Percentiles rank a stretch among this genome's conserved stretches.
Evolutionary conservation across 495 filamentous ascomycete genomes (phyloP).

Genomic region (Penicillium egyptiacum): DNA sequence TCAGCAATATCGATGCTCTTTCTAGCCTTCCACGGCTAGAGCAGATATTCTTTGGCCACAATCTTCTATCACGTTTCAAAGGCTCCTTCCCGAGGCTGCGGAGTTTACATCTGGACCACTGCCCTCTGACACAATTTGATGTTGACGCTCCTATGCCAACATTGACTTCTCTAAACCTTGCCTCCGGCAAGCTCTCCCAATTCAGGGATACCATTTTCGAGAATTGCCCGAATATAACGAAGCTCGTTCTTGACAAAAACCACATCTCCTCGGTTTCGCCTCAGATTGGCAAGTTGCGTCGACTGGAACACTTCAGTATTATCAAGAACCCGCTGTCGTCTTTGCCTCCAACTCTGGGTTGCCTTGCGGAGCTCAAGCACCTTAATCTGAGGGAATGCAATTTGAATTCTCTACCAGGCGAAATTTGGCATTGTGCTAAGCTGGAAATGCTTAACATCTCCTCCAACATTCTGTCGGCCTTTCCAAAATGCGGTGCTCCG

Average conservation of each 20-base stretch:
- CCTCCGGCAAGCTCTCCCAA: slow-evolving; percentile 80
- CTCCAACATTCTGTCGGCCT: slow-evolving; percentile 84
- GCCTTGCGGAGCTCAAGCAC: slow-evolving; percentile 75
- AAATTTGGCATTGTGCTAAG: slow-evolving; percentile 88
- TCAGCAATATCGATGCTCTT: slow-evolving; percentile 82
- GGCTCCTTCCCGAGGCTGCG: slow-evolving; percentile 82
- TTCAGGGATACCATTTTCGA: slow-evolving; percentile 83
- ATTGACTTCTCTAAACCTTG: slow-evolving; percentile 80
- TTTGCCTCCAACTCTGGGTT: slow-evolving; percentile 82
- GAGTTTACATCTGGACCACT: slow-evolving; percentile 82
- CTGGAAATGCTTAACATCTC: slow-evolving; percentile 92
- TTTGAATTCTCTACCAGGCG: slow-evolving; percentile 78
- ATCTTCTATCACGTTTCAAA: slow-evolving; percentile 81
- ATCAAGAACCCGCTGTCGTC: slow-evolving; percentile 83
- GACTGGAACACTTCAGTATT: slow-evolving; percentile 88
- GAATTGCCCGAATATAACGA: slow-evolving; percentile 79
- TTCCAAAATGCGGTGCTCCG: slow-evolving; percentile 77
- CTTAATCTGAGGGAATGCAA: slow-evolving; percentile 92
- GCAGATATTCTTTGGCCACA: slow-evolving; percentile 84
- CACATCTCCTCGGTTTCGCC: slow-evolving; percentile 86
- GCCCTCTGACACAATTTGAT: slow-evolving; percentile 90
- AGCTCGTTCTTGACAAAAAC: slow-evolving; percentile 89
- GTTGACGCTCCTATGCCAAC: slow-evolving; percentile 74
- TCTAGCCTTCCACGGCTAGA: slow-evolving; percentile 82
- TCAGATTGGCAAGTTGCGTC: slow-evolving; percentile 79